Evolutionary conservation across 2,329 filamentous ascomycete genomes (phyloP).

Genomic region (Lecanicillium sp.): DNA sequence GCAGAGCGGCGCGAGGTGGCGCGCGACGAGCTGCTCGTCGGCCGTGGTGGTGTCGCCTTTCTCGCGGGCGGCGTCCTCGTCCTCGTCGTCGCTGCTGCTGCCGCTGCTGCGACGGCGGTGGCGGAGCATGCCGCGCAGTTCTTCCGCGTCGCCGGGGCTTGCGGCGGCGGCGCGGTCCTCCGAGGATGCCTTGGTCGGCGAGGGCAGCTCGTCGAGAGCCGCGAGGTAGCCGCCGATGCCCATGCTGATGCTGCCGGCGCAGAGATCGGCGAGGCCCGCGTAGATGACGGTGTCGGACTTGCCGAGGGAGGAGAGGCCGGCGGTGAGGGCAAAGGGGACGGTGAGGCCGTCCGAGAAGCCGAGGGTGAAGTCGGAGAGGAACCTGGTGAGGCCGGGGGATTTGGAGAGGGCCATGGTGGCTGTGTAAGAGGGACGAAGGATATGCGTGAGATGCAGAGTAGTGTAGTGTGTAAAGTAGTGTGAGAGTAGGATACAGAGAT

Average conservation of each 20-base stretch:
- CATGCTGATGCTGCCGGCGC: slow-evolving; percentile 68
- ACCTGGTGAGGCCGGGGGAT: slow-evolving; percentile 29
- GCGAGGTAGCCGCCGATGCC: slow-evolving; percentile 65
- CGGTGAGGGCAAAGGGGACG: slow-evolving; percentile 68
- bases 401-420: slow-evolving; percentile 18
- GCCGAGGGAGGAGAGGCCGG: slow-evolving; percentile 58
- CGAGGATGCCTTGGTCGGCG: neutral
- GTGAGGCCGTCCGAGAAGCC: slow-evolving; percentile 70
- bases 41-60: slow-evolving; percentile 13
- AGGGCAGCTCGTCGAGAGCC: slow-evolving; percentile 36
- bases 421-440: too few species aligned
- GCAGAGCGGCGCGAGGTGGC: slow-evolving; percentile 27
- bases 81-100: slow-evolving; percentile 11
- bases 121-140: slow-evolving; percentile 22
- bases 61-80: slow-evolving; percentile 12
- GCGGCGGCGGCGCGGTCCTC: neutral
- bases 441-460: neutral
- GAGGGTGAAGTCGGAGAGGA: slow-evolving; percentile 61
- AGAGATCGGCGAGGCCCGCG: slow-evolving; percentile 64
- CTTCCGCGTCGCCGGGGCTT: slow-evolving; percentile 17
- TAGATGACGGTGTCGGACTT: slow-evolving; percentile 58
- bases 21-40: slow-evolving; percentile 22
- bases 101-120: too few species aligned
- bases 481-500: neutral
- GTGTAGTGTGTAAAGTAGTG: neutral